A percentile compares a stretch with the other conserved stretches of the same genome.
Evolutionary conservation across 2,329 filamentous ascomycete species (phyloP).

Genomic region (Neofusicoccum ribis): DNA sequence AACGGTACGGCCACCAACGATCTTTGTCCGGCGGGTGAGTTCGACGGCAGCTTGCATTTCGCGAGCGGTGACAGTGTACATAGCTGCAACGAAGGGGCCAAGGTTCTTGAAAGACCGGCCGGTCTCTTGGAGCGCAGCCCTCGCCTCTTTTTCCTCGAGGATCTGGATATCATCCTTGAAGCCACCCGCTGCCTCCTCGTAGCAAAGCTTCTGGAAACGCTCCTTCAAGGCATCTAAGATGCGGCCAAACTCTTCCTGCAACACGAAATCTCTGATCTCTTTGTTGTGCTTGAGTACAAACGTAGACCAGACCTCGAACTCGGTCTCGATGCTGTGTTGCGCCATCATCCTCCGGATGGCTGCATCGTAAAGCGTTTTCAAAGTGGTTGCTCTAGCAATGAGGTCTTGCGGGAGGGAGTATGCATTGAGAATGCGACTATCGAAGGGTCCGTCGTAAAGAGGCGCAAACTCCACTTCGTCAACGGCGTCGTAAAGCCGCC

Average conservation of each 20-base stretch:
- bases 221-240: constrained; percentile 67
- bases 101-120: constrained; percentile 60
- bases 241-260: constrained; percentile 77
- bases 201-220: constrained; percentile 67
- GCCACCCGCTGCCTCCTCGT: constrained; percentile 60
- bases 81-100: constrained; percentile 75
- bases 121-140: constrained; percentile 38
- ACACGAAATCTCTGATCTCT: constrained; percentile 76
- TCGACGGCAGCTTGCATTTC: constrained; percentile 64
- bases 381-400: constrained; percentile 59
- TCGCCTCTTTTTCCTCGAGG: neutral
- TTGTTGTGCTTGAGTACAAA: constrained; percentile 77
- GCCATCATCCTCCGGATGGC: constrained; percentile 77
- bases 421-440: constrained; percentile 68
- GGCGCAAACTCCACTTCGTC: constrained; percentile 69
- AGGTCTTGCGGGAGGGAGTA: constrained; percentile 58
- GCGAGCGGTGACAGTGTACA: constrained; percentile 80
- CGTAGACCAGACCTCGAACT: constrained; percentile 89
- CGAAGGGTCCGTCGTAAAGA: constrained; percentile 71
- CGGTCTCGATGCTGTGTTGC: constrained; percentile 78
- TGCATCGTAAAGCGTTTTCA: constrained; percentile 79
- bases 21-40: constrained; percentile 46
- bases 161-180: constrained; percentile 52
- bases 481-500: constrained; percentile 79
- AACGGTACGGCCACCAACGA: constrained; percentile 41